Evolutionary conservation across 805 yeast genomes (phyloP).

Genomic region (Kregervanrija fluxuum): DNA sequence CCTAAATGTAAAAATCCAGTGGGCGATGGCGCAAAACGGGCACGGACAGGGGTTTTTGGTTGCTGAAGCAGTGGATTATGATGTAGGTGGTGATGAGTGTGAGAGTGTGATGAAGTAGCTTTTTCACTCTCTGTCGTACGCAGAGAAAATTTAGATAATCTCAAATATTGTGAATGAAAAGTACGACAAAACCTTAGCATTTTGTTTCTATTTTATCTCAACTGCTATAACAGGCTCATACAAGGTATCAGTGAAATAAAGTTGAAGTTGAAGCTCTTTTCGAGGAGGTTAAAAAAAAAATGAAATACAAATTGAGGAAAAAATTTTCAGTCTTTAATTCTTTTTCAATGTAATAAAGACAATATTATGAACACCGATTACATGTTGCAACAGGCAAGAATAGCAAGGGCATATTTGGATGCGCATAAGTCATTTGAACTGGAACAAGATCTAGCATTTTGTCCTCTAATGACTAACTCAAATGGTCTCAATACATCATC

Average conservation of each 20-base stretch:
- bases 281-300: no score
- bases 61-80: slow-evolving; percentile 14
- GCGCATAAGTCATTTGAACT: slow-evolving; percentile 62
- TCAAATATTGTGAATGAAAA: no score
- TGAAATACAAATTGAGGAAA: no score
- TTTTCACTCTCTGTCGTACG: no score
- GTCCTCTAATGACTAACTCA: slow-evolving; percentile 31
- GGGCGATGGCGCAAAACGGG: slow-evolving; percentile 97
- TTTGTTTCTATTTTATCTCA: no score
- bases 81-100: slow-evolving; percentile 5
- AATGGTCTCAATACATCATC: slow-evolving; percentile 2
- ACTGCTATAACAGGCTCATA: no score
- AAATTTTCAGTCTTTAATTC: no score
- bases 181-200: no score
- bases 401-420: slow-evolving; percentile 44
- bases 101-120: not conserved
- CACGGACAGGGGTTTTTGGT: slow-evolving; percentile 56
- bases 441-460: slow-evolving; percentile 68
- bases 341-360: not conserved
- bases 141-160: no score
- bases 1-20: slow-evolving; percentile 95
- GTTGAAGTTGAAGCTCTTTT: no score
- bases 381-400: slow-evolving; percentile 11
- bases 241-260: no score
- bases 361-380: not conserved